Percentiles rank a stretch among this genome's conserved stretches.
Conservation (phyloP, 495 filamentous ascomycete species). For the Aspergillus egyptiacus region DNA sequence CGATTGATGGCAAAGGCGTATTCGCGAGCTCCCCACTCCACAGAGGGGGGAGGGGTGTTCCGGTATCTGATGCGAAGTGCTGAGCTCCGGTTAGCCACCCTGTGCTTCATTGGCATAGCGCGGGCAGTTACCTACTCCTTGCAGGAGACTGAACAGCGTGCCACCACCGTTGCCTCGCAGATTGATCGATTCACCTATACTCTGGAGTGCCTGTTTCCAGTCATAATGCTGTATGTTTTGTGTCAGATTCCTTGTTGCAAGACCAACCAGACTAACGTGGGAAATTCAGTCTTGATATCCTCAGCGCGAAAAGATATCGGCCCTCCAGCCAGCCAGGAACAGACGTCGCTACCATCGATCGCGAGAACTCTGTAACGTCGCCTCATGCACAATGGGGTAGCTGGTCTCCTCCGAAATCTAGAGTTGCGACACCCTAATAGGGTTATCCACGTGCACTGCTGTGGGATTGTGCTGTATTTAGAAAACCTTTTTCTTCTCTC, state of each 20-base stretch:
- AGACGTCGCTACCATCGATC: background rate
- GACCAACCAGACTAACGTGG: background rate
- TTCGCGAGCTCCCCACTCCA: constrained; percentile 10
- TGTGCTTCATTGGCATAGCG: constrained; percentile 24
- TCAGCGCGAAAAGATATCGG: constrained; percentile 4
- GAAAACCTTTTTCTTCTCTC: too few relatives aligned
- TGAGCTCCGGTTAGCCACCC: constrained; percentile 27
- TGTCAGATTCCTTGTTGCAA: background rate
- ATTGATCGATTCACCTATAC: constrained; percentile 32
- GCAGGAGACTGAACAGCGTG: constrained; percentile 22
- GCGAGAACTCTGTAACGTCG: background rate
- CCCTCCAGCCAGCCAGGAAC: background rate
- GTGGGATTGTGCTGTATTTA: too few relatives aligned
- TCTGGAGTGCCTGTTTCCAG: constrained; percentile 30
- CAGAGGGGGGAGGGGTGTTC: constrained; percentile 12
- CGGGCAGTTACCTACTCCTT: constrained; percentile 29
- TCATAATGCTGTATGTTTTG: constrained; percentile 23
- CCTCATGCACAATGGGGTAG: background rate
- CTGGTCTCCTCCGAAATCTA: background rate
- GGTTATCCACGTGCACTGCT: too few relatives aligned
- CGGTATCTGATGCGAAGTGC: constrained; percentile 28
- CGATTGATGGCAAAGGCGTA: constrained; percentile 1
- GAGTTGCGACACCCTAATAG: background rate
- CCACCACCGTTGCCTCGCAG: constrained; percentile 22
- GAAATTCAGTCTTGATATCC: constrained; percentile 7